These are phyloP conservation scores for Myriangium duriaei DNA, from an alignment of 2,329 filamentous ascomycete species.

Conservation along the genomic window DNA sequence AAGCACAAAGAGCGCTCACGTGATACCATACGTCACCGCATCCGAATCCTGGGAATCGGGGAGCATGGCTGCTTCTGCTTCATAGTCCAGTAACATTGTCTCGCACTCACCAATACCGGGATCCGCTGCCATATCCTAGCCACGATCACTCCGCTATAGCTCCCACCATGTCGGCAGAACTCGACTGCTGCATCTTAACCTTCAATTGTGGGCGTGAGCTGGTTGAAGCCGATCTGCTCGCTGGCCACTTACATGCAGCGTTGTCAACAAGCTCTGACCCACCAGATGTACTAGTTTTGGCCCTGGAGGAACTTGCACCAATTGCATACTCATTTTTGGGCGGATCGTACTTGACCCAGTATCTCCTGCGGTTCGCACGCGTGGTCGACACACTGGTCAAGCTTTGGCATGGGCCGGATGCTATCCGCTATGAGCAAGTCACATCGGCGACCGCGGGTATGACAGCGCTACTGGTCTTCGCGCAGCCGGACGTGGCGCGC, in stretches of 20 bases:
- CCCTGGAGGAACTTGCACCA: constrained; percentile 80
- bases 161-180: constrained; percentile 22
- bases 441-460: constrained; percentile 68
- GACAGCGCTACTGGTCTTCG: constrained; percentile 81
- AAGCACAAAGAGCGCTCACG: no score
- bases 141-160: no score
- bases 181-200: constrained; percentile 68
- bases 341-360: constrained; percentile 62
- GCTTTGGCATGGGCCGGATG: constrained; percentile 23
- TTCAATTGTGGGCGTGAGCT: constrained; percentile 75
- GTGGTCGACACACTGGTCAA: constrained; percentile 47
- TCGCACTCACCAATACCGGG: no score
- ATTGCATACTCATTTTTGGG: constrained; percentile 77
- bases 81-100: no score
- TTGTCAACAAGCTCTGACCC: constrained; percentile 38
- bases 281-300: constrained; percentile 54
- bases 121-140: no score
- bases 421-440: constrained; percentile 54
- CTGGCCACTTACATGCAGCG: constrained; percentile 41
- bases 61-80: no score
- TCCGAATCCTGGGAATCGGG: no score
- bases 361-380: constrained; percentile 57
- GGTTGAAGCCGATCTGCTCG: constrained; percentile 59
- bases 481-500: constrained; percentile 44
- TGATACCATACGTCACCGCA: no score